Base-by-base conservation (phyloP, 192 early-diverging fungal genomes). In the Coemansia sp. region DNA sequence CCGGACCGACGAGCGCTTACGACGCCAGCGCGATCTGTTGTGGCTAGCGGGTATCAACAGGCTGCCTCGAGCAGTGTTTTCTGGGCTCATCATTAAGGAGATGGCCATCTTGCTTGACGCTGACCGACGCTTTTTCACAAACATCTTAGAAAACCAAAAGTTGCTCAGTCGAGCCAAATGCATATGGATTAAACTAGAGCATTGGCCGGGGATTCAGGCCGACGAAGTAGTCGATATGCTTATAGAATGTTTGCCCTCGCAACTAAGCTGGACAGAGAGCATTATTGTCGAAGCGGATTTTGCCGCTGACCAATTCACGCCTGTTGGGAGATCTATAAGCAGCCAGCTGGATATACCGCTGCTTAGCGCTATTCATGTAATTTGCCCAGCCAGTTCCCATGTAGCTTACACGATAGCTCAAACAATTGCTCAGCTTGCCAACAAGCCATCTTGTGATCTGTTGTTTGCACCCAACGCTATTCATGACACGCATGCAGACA, bases 341-440 rank as follows among this genome's bases (percentile, higher is more conserved):
- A 3, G 21, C 37, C n/a, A 56, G 16, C 12, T 36, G 5, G 34
- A 6, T 1, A 53, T 53, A 15, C 60, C 51, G 1, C 36, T 16
- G n/a, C 60, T 62, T 5, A 47, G 14, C 6, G 38, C 12, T 18
- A 31, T 62, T 3, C 51, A 62, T 44, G 53, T 54, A 15, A 40
- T 28, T 14, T 18, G 18, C 14, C 18, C 5, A 18, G 30, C n/a
- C 2, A 6, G 20, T 16, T 20, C 50, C 36, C 5, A 51, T 51
- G 14, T 20, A 34, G 30, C 50, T 14, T 20, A 28, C 36, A 51
- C 34, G 5, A 18, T 53, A 5, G 39, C 52, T 6, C 52, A 21
- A 15, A 10, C 39, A 16, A 42, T 53, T 41, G 15, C 11, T 6
- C 6, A 6, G 39, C 21, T 28, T 6, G 52, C 39, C 2, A n/a